Percentiles rank a stretch among this genome's conserved stretches.
phyloP scores from a whole-genome alignment of 202 grass and related monocot genomes.

The Musa balbisiana region DNA sequence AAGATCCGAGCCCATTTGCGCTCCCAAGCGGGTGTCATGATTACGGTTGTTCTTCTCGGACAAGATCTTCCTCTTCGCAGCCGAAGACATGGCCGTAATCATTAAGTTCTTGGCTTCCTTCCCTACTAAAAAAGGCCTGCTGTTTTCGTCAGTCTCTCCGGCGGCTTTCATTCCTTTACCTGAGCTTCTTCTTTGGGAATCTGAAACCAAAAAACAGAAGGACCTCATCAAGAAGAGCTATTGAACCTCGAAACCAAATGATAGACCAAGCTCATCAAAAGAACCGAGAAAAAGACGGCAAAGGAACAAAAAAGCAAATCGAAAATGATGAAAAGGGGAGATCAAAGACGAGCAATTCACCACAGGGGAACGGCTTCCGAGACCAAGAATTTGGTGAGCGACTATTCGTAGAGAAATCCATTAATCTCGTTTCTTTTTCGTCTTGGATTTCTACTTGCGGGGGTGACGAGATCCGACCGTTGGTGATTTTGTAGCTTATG shows the following conservation, averaged over 20 bases:
- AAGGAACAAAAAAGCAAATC: background rate
- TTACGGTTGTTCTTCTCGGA: slow-evolving; percentile 30
- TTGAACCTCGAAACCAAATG: background rate
- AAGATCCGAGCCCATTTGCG: background rate
- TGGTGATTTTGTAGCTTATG: too few relatives aligned
- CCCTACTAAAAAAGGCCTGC: background rate
- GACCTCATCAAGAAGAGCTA: background rate
- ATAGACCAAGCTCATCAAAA: background rate
- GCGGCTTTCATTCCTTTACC: background rate
- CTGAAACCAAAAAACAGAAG: background rate
- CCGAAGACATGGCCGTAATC: slow-evolving; percentile 6
- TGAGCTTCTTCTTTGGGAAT: background rate
- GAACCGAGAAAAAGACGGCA: background rate
- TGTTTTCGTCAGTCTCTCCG: background rate
- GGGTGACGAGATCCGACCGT: too few relatives aligned
- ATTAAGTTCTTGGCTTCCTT: slow-evolving; percentile 5
- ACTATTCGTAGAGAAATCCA: background rate
- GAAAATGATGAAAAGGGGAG: background rate
- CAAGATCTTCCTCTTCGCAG: slow-evolving; percentile 45
- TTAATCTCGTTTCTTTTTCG: background rate
- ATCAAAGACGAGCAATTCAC: background rate
- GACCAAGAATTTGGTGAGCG: background rate
- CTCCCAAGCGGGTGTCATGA: background rate
- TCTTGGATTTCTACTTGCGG: too few relatives aligned
- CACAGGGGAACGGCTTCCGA: background rate